Percentiles rank a stretch among this genome's conserved stretches.
These are phyloP conservation scores for Ceratopteris richardii DNA, from an alignment of 75 land plant genomes.

Conservation along the genomic window DNA sequence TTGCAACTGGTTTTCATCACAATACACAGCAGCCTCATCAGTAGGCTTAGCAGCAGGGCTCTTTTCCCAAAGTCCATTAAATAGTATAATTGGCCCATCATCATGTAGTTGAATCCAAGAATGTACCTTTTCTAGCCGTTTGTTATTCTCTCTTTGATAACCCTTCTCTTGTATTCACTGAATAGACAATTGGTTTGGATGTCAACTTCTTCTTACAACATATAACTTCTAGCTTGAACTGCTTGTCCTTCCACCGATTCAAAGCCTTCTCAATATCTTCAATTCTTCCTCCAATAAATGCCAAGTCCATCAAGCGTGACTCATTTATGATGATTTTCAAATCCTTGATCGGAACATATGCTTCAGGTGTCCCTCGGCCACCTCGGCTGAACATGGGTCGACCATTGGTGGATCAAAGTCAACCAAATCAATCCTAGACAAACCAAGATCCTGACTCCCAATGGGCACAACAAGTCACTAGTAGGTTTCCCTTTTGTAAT, in stretches of 20 bases:
- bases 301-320: constrained; percentile 88
- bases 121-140: constrained; percentile 95
- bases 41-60: constrained; percentile 80
- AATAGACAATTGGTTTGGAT: constrained; percentile 94
- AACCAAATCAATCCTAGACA: too few species aligned
- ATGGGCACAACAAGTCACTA: too few species aligned
- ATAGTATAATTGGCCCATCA: constrained; percentile 84
- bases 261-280: constrained; percentile 94
- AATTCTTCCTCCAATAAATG: constrained; percentile 73
- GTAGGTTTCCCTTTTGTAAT: too few species aligned
- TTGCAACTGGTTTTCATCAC: constrained; percentile 93
- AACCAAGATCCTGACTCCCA: too few species aligned
- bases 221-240: constrained; percentile 73
- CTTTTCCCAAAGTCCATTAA: constrained; percentile 81
- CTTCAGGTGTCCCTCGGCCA: too few species aligned
- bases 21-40: constrained; percentile 93
- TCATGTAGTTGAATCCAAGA: constrained; percentile 99
- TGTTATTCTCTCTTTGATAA: constrained; percentile 98
- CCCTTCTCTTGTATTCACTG: constrained; percentile 87
- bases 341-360: constrained; percentile 94
- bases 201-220: constrained; percentile 77
- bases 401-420: too few species aligned
- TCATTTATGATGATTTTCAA: constrained; percentile 78
- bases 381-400: too few species aligned
- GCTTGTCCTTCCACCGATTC: constrained; percentile 98